Base-by-base conservation (phyloP, 441 rosid species). In the Corymbia citriodora region DNA sequence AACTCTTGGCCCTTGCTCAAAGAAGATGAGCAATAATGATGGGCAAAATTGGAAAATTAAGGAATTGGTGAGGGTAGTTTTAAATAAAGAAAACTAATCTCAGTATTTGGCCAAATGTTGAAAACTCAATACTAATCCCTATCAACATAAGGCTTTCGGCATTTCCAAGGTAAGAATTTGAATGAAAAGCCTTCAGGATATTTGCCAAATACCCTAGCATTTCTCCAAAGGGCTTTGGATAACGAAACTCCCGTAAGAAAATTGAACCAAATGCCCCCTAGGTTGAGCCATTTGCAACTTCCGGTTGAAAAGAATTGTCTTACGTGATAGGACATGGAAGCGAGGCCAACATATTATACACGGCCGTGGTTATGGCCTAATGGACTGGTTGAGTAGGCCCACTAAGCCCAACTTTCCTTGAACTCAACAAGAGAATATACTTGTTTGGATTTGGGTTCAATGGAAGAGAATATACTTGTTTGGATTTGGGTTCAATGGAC, bases 101-200 rank as follows among this genome's bases (percentile, higher is more conserved):
- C 45, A 40, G 59, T 10, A 55, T 55, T 55, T 55, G 10, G 0
- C 9, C 59, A 55, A 55, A 55, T 55, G 55, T 1, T 54, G 10
- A 55, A 19, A 19, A 25, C 59, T 25, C 21, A 55, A 55, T 2
- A 10, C 25, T 55, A 19, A 1, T 55, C 59, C 25, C 25, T 3
- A 55, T 10, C 21, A 18, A 10, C 59, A 55, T 55, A 18, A 1
- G 21, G 0, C 25, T 55, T 55, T 55, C 0, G 8, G 0, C 1
- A 40, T 55, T 55, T 55, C 2, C 59, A 19, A 55, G 21, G 25
- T 25, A 4, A 55, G 21, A 0, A 55, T 55, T 55, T 10, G 0
- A 10, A 7, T 0, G 25, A 55, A 55, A 55, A 2, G 0, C 59
- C 25, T 25, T 55, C 19, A 0, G 2, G 9, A 19, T 19, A 55